Evolutionary conservation across 2,329 filamentous ascomycete species (phyloP).

Genomic region (Fusarium sp.): DNA sequence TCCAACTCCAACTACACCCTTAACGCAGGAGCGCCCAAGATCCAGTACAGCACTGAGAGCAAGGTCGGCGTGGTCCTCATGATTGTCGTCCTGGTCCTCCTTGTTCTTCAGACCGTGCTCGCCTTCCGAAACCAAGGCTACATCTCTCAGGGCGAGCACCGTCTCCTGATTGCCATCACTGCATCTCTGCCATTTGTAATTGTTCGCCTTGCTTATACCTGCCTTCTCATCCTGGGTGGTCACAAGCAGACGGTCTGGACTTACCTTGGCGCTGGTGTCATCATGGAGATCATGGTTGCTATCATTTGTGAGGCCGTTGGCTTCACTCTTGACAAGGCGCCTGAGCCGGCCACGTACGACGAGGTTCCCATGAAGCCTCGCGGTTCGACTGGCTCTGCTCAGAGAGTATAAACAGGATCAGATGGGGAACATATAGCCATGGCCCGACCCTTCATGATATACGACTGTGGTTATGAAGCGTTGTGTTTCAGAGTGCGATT

Average conservation of each 20-base stretch:
- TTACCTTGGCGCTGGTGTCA: conserved; percentile 47
- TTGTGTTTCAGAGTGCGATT: background rate
- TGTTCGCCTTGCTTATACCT: conserved; percentile 49
- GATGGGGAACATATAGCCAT: background rate
- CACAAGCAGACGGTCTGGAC: conserved; percentile 45
- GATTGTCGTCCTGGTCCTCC: conserved; percentile 53
- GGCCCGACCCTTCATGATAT: background rate
- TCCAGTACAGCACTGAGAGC: conserved; percentile 45
- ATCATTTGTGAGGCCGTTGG: conserved; percentile 47
- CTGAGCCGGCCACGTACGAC: conserved; percentile 15
- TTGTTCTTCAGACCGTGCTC: conserved; percentile 55
- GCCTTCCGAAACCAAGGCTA: conserved; percentile 52
- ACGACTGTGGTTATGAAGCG: background rate
- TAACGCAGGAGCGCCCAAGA: conserved; percentile 33
- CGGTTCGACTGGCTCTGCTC: background rate
- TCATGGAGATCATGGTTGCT: conserved; percentile 50
- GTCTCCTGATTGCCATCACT: conserved; percentile 60
- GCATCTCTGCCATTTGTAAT: conserved; percentile 49
- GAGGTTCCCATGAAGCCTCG: conserved; percentile 8
- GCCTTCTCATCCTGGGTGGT: conserved; percentile 44
- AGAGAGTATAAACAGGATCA: background rate
- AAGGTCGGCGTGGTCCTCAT: conserved; percentile 46
- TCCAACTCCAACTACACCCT: conserved; percentile 41
- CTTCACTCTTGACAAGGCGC: conserved; percentile 44
- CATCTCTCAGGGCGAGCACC: conserved; percentile 63